Conservation (phyloP, 805 yeast genomes). For the Lachancea fermentati region DNA sequence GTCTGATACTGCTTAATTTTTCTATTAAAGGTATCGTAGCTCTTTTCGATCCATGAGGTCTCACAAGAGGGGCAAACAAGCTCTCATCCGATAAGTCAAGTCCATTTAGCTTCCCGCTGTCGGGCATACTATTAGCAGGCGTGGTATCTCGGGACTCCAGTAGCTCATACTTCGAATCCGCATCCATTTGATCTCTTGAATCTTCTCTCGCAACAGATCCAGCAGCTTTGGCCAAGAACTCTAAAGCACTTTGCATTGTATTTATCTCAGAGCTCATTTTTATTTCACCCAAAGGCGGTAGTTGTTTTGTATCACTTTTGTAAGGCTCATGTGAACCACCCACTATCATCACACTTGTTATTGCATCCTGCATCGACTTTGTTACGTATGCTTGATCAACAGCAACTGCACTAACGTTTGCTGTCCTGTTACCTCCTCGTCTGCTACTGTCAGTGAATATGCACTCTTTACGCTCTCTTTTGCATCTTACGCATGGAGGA, state of each 20-base stretch:
- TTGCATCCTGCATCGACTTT: conserved; percentile 5
- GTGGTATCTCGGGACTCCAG: too few relatives aligned
- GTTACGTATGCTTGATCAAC: conserved; percentile 4
- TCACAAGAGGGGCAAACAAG: conserved; percentile 23
- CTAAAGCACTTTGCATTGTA: conserved; percentile 56
- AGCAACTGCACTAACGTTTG: conserved; percentile 2
- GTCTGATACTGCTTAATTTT: conserved; percentile 29
- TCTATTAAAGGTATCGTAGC: conserved; percentile 31
- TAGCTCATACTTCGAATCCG: conserved; percentile 18
- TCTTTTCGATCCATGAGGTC: conserved; percentile 20
- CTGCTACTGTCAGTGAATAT: conserved; percentile 41
- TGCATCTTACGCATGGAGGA: conserved; percentile 84
- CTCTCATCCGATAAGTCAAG: conserved; percentile 12
- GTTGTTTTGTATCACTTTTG: too few relatives aligned
- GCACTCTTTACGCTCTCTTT: conserved; percentile 77
- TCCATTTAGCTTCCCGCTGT: not conserved
- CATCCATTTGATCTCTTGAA: conserved; percentile 55
- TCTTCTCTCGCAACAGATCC: conserved; percentile 69
- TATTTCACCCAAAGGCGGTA: too few relatives aligned
- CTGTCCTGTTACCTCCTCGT: conserved; percentile 5
- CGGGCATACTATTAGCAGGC: not conserved
- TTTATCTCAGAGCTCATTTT: conserved; percentile 21
- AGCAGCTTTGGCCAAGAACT: conserved; percentile 72
- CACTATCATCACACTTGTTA: conserved; percentile 5
- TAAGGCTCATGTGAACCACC: not conserved